Percentiles rank a stretch among this genome's conserved stretches.
These are phyloP conservation scores for Elsinoe fawcettii DNA, from an alignment of 2,329 filamentous ascomycete species.

Conservation along the genomic window DNA sequence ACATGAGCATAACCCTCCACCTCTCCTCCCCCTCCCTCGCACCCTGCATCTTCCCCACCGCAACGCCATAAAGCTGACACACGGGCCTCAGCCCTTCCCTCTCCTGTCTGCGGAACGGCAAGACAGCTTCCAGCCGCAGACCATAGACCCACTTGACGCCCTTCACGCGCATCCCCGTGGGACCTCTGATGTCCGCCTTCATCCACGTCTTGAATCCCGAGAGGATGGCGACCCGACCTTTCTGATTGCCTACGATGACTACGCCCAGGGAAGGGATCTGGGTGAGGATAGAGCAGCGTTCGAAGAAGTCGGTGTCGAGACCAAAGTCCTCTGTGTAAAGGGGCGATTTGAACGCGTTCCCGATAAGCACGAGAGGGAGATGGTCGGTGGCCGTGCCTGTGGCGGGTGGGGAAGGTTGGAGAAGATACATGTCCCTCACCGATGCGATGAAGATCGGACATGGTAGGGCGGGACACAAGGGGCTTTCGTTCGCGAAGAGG, in stretches of 20 bases:
- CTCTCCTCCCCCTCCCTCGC: slow-evolving; percentile 33
- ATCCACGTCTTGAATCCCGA: slow-evolving; percentile 43
- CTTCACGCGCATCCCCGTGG: slow-evolving; percentile 28
- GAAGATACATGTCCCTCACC: slow-evolving; percentile 37
- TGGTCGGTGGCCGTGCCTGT: neutral
- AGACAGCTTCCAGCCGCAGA: slow-evolving; percentile 49
- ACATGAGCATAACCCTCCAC: slow-evolving; percentile 65
- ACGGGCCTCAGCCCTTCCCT: slow-evolving; percentile 35
- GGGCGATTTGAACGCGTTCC: slow-evolving; percentile 28
- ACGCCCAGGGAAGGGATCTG: slow-evolving; percentile 64
- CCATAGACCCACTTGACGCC: slow-evolving; percentile 37
- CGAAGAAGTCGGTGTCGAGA: slow-evolving; percentile 28
- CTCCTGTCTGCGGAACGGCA: slow-evolving; percentile 51
- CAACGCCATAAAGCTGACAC: slow-evolving; percentile 58
- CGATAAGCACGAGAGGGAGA: slow-evolving; percentile 23
- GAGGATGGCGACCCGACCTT: slow-evolving; percentile 57
- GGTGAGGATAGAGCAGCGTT: slow-evolving; percentile 55
- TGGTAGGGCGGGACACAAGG: slow-evolving; percentile 27
- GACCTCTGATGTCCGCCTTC: neutral
- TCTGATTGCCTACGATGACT: slow-evolving; percentile 58
- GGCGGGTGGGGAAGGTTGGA: slow-evolving; percentile 29
- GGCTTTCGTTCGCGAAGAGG: slow-evolving; percentile 22
- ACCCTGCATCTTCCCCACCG: slow-evolving; percentile 56
- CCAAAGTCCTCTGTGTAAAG: slow-evolving; percentile 27
- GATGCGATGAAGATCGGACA: slow-evolving; percentile 36